Evolutionary conservation across 371 early-diverging fungal species (phyloP), one percentile per base, ranked within the genome.

Genomic region (Umbelopsis sp.): DNA sequence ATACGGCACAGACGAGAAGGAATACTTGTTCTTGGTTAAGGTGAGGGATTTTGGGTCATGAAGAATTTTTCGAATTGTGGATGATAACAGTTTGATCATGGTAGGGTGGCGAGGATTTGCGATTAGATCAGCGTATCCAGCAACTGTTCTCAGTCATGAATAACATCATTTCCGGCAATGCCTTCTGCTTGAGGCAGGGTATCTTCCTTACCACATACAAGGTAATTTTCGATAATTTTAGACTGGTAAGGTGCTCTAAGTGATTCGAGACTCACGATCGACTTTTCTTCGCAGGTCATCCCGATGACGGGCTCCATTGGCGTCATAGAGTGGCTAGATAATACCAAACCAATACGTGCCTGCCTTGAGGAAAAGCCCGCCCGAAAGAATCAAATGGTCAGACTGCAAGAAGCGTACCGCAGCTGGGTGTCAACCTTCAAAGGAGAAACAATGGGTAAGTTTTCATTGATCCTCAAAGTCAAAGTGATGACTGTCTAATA

Each of bases 81-180:
- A 25, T 48, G 29, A 44, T 52, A 50, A 69, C 3, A 16, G 0
- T 5, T 37, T 24, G 20, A 51, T 22, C 24, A 16, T 29, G 10
- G 10, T 70, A 91, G 88, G 93, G 92, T 18, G 94, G 94, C 7
- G 94, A 94, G 70, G 94, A 94, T 74, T 74, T 94, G 45, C 83
- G 94, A 7, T 69, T 92, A 4, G 94, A 94, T 77, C 92, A 94
- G 70, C 83, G 94, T 65, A 86, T 94, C 25, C 82, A 94, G 69
- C 93, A 93, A 50, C 72, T 92, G 22, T 94, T 94, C 69, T 69
- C 73, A 14, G 78, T 92, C 20, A 91, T 93, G 93, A 94, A 94
- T 65, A 81, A 82, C 41, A 74, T 91, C n/a, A 77, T 94, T 63
- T 62, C 52, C 8, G 80, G 82, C 41, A 82, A 89, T 44, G 69